Evolutionary conservation across 2,329 filamentous ascomycete species (phyloP).

Genomic region (Malbranchea zuffiana): DNA sequence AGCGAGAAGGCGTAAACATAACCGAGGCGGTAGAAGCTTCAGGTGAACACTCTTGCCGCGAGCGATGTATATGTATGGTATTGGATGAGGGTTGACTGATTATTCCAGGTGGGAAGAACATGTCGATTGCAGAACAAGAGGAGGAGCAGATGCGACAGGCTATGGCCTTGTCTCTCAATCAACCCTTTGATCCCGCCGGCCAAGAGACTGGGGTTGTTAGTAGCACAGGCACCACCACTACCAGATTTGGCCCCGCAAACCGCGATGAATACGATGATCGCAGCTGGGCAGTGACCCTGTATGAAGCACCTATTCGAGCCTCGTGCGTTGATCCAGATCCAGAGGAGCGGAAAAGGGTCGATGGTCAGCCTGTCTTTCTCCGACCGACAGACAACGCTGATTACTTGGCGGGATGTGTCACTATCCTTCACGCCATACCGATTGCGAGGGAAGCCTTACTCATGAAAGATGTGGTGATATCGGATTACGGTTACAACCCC

Average conservation of each 20-base stretch:
- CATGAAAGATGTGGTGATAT: constrained; percentile 33
- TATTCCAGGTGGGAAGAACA: constrained; percentile 4
- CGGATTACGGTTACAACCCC: constrained; percentile 44
- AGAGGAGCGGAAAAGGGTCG: constrained; percentile 37
- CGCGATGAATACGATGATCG: constrained; percentile 43
- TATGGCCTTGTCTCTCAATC: constrained; percentile 37
- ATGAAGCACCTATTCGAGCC: constrained; percentile 37
- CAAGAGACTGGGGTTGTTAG: constrained; percentile 48
- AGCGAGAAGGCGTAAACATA: not conserved
- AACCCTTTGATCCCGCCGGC: constrained; percentile 20
- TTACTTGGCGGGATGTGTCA: constrained; percentile 48
- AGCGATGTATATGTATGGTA: too few relatives aligned
- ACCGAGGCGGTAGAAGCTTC: not conserved
- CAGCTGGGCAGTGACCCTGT: constrained; percentile 47
- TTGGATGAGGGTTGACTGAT: too few relatives aligned
- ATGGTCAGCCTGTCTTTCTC: constrained; percentile 45
- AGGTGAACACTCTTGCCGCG: too few relatives aligned
- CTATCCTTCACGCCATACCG: constrained; percentile 53
- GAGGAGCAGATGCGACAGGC: constrained; percentile 37
- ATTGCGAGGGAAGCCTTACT: constrained; percentile 48
- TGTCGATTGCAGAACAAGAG: constrained; percentile 35
- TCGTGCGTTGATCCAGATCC: constrained; percentile 45
- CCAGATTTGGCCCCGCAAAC: constrained; percentile 46
- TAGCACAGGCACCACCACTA: constrained; percentile 20
- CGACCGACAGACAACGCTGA: constrained; percentile 44